Evolutionary conservation across 768 basidiomycete species (phyloP), one percentile per base, ranked within the genome.

Genomic region (Dioszegia aurantiaca): DNA sequence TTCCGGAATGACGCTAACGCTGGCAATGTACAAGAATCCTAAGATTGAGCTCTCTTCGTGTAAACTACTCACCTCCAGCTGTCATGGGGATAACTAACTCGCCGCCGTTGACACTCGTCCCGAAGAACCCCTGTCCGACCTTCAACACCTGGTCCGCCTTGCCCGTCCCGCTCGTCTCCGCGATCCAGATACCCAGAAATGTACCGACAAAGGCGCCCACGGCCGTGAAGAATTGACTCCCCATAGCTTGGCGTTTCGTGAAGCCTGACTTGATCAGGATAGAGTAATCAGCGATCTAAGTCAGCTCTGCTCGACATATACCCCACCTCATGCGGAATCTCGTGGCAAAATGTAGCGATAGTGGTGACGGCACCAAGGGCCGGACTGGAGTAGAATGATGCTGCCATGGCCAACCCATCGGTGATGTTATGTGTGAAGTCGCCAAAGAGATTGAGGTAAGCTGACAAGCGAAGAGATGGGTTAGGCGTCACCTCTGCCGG

Each of bases 311-410:
- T 23, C 19, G 12, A 39, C 4, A 9, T 19, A 16, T 11, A 23
- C 60, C 65, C 55, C 45, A 72, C 73, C 61, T 94, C 90, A 70
- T 94, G 90, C 17, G 91, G 91, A 53, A 94, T 93, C 77, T 94
- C 90, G 74, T 94, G 90, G 1, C 89, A 89, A 70, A 93, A 94
- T 72, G 90, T 93, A 24, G 91, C 91, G 44, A 94, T 82, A n/a
- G 90, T 91, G 2, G 90, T 93, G 41, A 90, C 92, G 33, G 91
- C 90, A 41, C 91, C 91, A 61, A 94, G 89, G 58, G 91, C 80
- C 2, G 91, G 91, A 31, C 88, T 89, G n/a, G 89, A 90, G 74
- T 93, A 93, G 80, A 93, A 94, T n/a, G 89, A 90, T 52, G 91
- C 90, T 16, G 90, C 87, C 88, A 94, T 91, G 30, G 89, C 90